These are phyloP conservation scores for Calonectria montana DNA, from an alignment of 2,329 filamentous ascomycete species.

Conservation along the genomic window DNA sequence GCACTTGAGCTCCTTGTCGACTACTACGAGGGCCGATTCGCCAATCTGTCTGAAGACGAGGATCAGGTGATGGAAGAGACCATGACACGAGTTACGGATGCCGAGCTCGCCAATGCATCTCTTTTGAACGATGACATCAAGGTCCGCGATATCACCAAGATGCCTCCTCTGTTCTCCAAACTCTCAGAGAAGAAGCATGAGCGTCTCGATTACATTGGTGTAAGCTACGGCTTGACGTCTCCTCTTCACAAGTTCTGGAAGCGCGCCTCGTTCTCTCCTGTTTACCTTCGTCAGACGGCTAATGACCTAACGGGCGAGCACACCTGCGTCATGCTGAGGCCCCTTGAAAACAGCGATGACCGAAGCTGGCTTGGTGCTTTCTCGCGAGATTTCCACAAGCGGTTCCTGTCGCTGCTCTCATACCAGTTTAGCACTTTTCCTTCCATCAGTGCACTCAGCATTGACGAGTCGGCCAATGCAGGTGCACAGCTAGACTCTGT, in stretches of 20 bases:
- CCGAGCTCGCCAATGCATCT: constrained; percentile 79
- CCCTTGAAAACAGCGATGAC: constrained; percentile 76
- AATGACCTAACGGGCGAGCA: constrained; percentile 98
- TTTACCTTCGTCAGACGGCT: constrained; percentile 93
- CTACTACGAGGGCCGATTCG: constrained; percentile 95
- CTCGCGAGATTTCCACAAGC: constrained; percentile 89
- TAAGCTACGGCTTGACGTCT: constrained; percentile 91
- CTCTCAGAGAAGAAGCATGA: constrained; percentile 85
- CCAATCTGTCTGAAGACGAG: constrained; percentile 81
- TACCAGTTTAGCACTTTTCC: constrained; percentile 92
- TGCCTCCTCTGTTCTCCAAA: constrained; percentile 94
- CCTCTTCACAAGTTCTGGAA: constrained; percentile 98
- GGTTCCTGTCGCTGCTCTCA: constrained; percentile 90
- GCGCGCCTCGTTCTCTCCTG: constrained; percentile 83
- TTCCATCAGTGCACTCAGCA: constrained; percentile 81
- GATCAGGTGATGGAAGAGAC: constrained; percentile 63
- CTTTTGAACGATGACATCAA: constrained; percentile 90
- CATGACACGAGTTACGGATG: constrained; percentile 85
- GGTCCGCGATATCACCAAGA: constrained; percentile 87
- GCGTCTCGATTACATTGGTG: constrained; percentile 89
- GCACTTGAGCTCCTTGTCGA: constrained; percentile 88
- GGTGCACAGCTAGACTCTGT: constrained; percentile 74
- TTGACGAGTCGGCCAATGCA: constrained; percentile 84
- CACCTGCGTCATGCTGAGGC: constrained; percentile 95
- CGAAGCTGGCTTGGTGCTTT: constrained; percentile 90